Evolutionary conservation across 2,329 filamentous ascomycete genomes (phyloP).

Genomic region (Pseudogymnoascus sp.): DNA sequence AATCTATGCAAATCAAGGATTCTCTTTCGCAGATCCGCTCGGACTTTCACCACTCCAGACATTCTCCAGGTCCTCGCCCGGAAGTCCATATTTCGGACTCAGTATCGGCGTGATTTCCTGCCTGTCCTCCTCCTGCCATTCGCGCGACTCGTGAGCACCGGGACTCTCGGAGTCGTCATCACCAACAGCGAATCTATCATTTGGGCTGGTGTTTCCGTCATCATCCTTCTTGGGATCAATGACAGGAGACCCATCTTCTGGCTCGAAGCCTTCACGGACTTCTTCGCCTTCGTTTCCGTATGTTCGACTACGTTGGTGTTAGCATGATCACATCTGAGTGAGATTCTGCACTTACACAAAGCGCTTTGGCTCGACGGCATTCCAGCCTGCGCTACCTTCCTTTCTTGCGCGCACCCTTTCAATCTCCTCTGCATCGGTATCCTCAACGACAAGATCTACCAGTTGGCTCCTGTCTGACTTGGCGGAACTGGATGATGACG

Average conservation of each 20-base stretch:
- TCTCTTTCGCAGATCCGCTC: slow-evolving; percentile 23
- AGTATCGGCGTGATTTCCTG: slow-evolving; percentile 17
- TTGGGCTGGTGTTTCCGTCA: slow-evolving; percentile 27
- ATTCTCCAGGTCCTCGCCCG: slow-evolving; percentile 30
- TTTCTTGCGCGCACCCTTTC: slow-evolving; percentile 55
- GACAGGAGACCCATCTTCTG: slow-evolving; percentile 34
- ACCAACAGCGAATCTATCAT: slow-evolving; percentile 22
- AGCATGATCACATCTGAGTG: not conserved
- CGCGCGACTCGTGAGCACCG: slow-evolving; percentile 32
- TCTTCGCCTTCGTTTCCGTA: slow-evolving; percentile 42
- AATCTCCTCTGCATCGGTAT: slow-evolving; percentile 52
- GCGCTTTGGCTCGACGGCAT: slow-evolving; percentile 45
- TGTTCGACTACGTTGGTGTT: slow-evolving; percentile 32
- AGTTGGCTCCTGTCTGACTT: slow-evolving; percentile 54
- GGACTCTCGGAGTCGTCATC: slow-evolving; percentile 26
- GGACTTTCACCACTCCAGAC: slow-evolving; percentile 27
- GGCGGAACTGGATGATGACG: slow-evolving; percentile 38
- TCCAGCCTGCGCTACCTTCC: slow-evolving; percentile 54
- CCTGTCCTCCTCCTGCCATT: slow-evolving; percentile 33
- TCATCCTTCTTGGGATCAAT: slow-evolving; percentile 38
- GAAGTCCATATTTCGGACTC: slow-evolving; percentile 28
- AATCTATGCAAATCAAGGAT: slow-evolving; percentile 19
- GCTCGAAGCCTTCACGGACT: slow-evolving; percentile 48
- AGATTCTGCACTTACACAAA: slow-evolving; percentile 40
- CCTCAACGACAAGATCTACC: slow-evolving; percentile 60